These are phyloP conservation scores for Colletotrichum spaethianum DNA, from an alignment of 2,329 filamentous ascomycete genomes.

Conservation along the genomic window DNA sequence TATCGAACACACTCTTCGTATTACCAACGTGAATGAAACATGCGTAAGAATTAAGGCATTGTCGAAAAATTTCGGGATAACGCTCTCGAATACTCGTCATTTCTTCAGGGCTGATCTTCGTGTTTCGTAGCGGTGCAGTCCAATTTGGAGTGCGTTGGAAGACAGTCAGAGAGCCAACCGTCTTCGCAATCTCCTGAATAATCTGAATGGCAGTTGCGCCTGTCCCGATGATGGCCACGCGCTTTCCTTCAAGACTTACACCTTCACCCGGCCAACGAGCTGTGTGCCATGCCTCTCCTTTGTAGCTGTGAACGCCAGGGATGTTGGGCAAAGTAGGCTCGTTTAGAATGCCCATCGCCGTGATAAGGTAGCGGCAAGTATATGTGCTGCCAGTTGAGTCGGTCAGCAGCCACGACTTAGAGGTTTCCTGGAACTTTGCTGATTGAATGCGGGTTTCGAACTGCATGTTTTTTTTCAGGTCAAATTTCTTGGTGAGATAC, in stretches of 20 bases:
- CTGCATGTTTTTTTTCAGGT: conserved; percentile 51
- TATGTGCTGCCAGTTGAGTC: conserved; percentile 45
- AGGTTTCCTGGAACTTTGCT: conserved; percentile 46
- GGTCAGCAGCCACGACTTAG: conserved; percentile 47
- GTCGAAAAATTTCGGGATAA: conserved; percentile 24
- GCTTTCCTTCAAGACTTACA: conserved; percentile 60
- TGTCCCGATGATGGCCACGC: conserved; percentile 64
- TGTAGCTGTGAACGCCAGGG: conserved; percentile 55
- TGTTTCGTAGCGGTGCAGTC: conserved; percentile 48
- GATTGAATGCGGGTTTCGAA: conserved; percentile 49
- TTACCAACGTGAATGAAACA: conserved; percentile 49
- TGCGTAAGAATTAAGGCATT: conserved; percentile 47
- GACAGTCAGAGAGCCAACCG: conserved; percentile 65
- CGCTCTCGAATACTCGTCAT: conserved; percentile 28
- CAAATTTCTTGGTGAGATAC: conserved; percentile 53
- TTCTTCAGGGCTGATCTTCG: conserved; percentile 40
- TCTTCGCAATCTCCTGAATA: conserved; percentile 60
- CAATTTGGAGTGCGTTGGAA: conserved; percentile 67
- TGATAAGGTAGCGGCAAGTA: conserved; percentile 47
- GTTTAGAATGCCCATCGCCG: conserved; percentile 55
- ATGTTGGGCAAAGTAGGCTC: conserved; percentile 58
- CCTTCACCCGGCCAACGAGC: conserved; percentile 59
- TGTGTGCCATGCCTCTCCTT: conserved; percentile 61
- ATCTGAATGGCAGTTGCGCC: conserved; percentile 64
- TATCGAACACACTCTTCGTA: conserved; percentile 43